Base-by-base conservation (phyloP, 768 basidiomycete genomes). In the Cyclocybe cylindracea region DNA sequence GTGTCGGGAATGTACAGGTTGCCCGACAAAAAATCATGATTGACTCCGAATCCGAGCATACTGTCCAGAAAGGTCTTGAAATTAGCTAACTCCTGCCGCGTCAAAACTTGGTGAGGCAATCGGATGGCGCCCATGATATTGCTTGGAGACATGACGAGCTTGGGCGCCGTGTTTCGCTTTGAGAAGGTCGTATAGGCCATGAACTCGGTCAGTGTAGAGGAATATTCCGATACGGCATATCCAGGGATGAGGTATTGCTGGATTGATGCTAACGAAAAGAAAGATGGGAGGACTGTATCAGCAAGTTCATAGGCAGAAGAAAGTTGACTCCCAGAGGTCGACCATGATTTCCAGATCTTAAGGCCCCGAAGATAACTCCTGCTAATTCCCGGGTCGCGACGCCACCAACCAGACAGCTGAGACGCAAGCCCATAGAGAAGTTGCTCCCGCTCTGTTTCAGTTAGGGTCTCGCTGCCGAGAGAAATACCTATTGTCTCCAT, bases 301-400 rank as follows among this genome's bases (percentile, higher is more conserved):
- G 10, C 14, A 10, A 55, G 11, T 7, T 46, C 38, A 4, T 41
- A 40, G 3, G 49, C 48, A 19, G 48, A 37, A 31, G n/a, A 8
- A 24, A 47, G 10, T 18, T 11, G 44, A 9, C 4, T 10, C 5
- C 29, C 19, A 6, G 43, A 29, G 16, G 45, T 34, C 3, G 36
- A 35, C 11, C 51, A 44, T 2, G 39, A 41, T 0, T 38, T 29
- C 58, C 58, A 59, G 10, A 59, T 56, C 5, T 51, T 45, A 10
- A 59, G 38, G 4, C 35, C 16, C 9, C 34, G 18, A 7, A 57
- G 36, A 16, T 44, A 38, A 18, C 5, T n/a, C 41, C 19, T 48
- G 6, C 44, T 19, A 24, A 53, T 34, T 1, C 14, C 29, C 3
- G 31, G 31, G n/a, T 43, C 9, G 16, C 33, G 13, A 5, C 24